Conservation (phyloP, 768 basidiomycete genomes). For the Boletus rubescentipes region DNA sequence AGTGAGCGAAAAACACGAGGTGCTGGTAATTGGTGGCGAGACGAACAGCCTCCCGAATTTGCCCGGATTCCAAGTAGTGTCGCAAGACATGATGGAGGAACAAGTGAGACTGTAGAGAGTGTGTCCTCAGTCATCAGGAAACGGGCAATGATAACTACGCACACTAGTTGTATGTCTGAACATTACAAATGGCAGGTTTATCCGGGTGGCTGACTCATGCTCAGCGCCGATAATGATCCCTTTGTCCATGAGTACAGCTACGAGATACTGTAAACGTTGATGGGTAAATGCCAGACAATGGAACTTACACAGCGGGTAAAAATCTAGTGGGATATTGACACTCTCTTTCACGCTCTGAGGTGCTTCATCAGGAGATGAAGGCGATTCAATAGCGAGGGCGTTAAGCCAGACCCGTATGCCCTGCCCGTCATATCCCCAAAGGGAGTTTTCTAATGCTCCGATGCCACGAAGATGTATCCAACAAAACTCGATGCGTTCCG, state of each 20-base stretch:
- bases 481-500: slow-evolving; percentile 96
- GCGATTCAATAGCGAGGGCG: slow-evolving; percentile 83
- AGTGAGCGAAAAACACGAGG: slow-evolving; percentile 91
- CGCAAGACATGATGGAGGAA: slow-evolving; percentile 91
- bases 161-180: slow-evolving; percentile 92
- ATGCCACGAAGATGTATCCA: slow-evolving; percentile 98
- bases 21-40: slow-evolving; percentile 86
- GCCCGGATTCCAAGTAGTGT: slow-evolving; percentile 67
- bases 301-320: slow-evolving; percentile 87
- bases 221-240: slow-evolving; percentile 97
- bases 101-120: slow-evolving; percentile 70
- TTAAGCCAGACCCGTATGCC: slow-evolving; percentile 94
- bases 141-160: slow-evolving; percentile 30
- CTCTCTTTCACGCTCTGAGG: slow-evolving; percentile 80
- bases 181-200: slow-evolving; percentile 82
- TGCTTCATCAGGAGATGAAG: slow-evolving; percentile 36
- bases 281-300: not conserved
- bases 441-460: slow-evolving; percentile 89
- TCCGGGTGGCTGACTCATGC: slow-evolving; percentile 74
- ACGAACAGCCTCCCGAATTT: slow-evolving; percentile 72
- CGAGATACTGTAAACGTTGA: slow-evolving; percentile 1
- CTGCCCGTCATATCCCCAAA: slow-evolving; percentile 95
- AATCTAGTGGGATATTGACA: slow-evolving; percentile 87
- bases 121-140: not conserved
- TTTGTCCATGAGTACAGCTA: slow-evolving; percentile 98